Conservation (phyloP, 2,329 filamentous ascomycete species). For the Diaporthe humulicola region DNA sequence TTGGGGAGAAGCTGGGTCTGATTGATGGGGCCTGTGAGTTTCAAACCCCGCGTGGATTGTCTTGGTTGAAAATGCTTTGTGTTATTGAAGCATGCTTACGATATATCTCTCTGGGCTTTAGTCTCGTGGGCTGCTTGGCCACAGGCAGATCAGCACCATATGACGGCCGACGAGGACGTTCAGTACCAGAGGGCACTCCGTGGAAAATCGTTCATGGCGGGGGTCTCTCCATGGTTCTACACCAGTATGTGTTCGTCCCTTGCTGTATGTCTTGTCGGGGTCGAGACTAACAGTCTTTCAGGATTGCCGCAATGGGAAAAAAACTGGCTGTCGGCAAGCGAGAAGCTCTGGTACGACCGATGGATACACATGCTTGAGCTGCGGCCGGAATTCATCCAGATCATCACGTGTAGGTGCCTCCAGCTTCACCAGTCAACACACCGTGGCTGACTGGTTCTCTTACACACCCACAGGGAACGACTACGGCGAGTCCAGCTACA, state of each 20-base stretch:
- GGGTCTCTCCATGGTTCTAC: slow-evolving; percentile 56
- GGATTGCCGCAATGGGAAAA: slow-evolving; percentile 53
- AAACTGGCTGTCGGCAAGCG: slow-evolving; percentile 69
- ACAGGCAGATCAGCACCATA: slow-evolving; percentile 52
- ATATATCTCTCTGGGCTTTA: slow-evolving; percentile 39
- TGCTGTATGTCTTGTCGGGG: slow-evolving; percentile 59
- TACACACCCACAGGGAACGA: slow-evolving; percentile 61
- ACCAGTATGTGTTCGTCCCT: slow-evolving; percentile 59
- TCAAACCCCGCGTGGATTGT: slow-evolving; percentile 10
- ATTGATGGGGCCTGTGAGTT: slow-evolving; percentile 46
- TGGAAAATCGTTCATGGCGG: slow-evolving; percentile 64
- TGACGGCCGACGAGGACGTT: slow-evolving; percentile 55
- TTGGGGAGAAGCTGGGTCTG: slow-evolving; percentile 13
- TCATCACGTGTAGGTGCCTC: slow-evolving; percentile 61
- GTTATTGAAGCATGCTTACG: neutral
- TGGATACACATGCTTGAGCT: slow-evolving; percentile 67
- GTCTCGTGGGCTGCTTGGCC: slow-evolving; percentile 67
- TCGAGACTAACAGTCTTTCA: slow-evolving; percentile 43
- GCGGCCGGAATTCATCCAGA: slow-evolving; percentile 65
- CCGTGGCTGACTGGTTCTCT: neutral
- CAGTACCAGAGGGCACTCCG: slow-evolving; percentile 54
- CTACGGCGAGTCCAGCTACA: slow-evolving; percentile 71
- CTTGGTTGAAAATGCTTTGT: too few relatives aligned
- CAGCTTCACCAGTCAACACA: neutral
- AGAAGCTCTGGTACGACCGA: slow-evolving; percentile 68